Base-by-base conservation (phyloP, 345 rosid genomes). In the Nephelium lappaceum region DNA sequence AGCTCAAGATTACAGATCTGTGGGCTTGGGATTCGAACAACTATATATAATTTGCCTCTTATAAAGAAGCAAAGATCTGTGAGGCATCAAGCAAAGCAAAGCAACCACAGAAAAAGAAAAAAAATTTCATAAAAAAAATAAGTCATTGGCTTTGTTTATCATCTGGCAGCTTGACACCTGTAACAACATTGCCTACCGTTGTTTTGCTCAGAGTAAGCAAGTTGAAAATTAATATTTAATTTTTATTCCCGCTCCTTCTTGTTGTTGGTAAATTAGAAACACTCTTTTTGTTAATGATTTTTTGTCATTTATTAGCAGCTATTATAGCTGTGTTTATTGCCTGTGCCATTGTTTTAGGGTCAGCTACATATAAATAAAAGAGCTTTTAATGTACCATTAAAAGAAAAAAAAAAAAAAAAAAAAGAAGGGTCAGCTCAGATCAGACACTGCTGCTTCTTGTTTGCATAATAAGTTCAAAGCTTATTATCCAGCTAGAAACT, bases 151-250 rank as follows among this genome's bases (percentile, higher is more conserved):
- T 76, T 70, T 71, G 55, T 55, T 72, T 63, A 60, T 42, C 71
- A 81, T 64, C 69, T 60, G 74, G 80, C 79, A 85, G 85, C 77
- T 83, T 84, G 91, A 91, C 95, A 89, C 89, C 87, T 89, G 93
- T 84, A 78, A 77, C 75, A 62, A 78, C 36, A 75, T 47, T 24
- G 77, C 15, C 66, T 79, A 57, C 64, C 84, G 78, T 73, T 58
- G 63, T 58, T 21, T 72, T 82, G 83, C 82, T 77, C 79, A 80
- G 84, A 80, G 88, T 82, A 83, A 83, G 88, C 71, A 49, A 31
- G 43, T 19, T 47, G 15, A 71, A 73, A 69, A 11, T 77, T 53
- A 39, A 25, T 69, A 10, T 64, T 45, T 77, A 53, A 43, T 45
- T 19, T 71, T 36, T 67, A 41, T 79, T 72, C 43, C 70, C 43